Conservation (phyloP, 305 asterid genomes). For the Coffea humblotiana region DNA sequence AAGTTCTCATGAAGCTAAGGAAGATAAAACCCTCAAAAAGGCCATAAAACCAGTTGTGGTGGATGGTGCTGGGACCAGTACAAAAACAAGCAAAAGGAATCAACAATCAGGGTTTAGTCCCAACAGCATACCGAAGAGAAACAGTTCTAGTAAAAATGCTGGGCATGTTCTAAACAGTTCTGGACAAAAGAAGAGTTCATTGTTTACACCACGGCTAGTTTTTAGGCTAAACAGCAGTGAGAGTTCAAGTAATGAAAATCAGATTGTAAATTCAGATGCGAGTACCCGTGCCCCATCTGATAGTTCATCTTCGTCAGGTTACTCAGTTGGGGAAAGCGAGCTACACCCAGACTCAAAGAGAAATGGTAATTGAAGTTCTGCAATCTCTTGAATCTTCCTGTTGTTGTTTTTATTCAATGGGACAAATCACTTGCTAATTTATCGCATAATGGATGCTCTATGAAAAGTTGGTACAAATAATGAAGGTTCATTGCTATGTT, state of each 20-base stretch:
- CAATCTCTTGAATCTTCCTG: background rate
- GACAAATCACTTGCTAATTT: background rate
- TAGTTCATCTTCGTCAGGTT: conserved; percentile 53
- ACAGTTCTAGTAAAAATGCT: conserved; percentile 8
- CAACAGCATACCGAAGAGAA: conserved; percentile 23
- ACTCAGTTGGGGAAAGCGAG: conserved; percentile 53
- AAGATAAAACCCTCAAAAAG: conserved; percentile 26
- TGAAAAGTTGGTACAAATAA: background rate
- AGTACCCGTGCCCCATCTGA: conserved; percentile 47
- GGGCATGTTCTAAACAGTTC: conserved; percentile 28
- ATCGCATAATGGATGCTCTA: background rate
- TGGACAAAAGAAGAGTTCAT: conserved; percentile 40
- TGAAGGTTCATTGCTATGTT: background rate
- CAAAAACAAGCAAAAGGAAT: conserved; percentile 27
- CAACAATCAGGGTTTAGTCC: conserved; percentile 26
- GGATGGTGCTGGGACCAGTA: conserved; percentile 16
- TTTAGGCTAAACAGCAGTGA: conserved; percentile 45
- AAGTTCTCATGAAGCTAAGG: conserved; percentile 26
- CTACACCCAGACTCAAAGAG: conserved; percentile 43
- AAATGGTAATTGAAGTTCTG: conserved; percentile 45
- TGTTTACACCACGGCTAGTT: conserved; percentile 38
- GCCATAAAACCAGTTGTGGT: conserved; percentile 24
- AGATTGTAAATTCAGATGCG: conserved; percentile 38
- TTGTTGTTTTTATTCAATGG: background rate
- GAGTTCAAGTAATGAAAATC: conserved; percentile 59